phyloP scores from a whole-genome alignment of 2,329 filamentous ascomycete species.

The Calycina marina region DNA sequence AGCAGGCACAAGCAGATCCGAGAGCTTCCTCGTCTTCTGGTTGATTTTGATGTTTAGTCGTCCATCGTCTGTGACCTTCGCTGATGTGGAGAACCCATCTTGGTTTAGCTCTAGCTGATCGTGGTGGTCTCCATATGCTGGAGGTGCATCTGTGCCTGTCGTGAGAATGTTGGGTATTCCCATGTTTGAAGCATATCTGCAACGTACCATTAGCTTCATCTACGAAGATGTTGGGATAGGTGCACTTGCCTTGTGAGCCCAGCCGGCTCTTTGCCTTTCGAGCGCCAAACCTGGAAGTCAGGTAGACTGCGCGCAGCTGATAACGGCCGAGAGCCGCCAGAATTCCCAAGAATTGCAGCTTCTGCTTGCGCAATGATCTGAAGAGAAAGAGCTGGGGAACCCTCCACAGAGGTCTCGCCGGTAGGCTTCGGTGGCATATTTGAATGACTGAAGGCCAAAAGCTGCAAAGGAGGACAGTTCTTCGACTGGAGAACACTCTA shows the following conservation, averaged over 20 bases:
- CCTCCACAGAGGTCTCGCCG: neutral
- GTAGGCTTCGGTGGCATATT: neutral
- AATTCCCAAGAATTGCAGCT: slow-evolving; percentile 19
- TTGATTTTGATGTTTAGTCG: slow-evolving; percentile 70
- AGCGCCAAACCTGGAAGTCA: neutral
- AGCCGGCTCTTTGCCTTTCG: neutral
- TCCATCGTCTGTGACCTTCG: slow-evolving; percentile 53
- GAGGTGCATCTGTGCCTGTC: slow-evolving; percentile 25
- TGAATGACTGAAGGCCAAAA: too few species aligned
- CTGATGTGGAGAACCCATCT: slow-evolving; percentile 47
- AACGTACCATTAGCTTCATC: neutral
- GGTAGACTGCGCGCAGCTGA: neutral
- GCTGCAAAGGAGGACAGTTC: too few species aligned
- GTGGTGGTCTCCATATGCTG: slow-evolving; percentile 42
- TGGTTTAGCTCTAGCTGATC: slow-evolving; percentile 45
- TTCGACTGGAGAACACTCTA: too few species aligned
- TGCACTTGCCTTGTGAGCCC: neutral
- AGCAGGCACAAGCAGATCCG: slow-evolving; percentile 52
- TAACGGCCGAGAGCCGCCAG: slow-evolving; percentile 3
- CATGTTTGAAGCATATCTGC: slow-evolving; percentile 9
- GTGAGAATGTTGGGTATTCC: slow-evolving; percentile 11
- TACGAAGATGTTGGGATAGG: neutral
- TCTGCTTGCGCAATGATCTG: slow-evolving; percentile 21
- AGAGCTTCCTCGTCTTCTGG: slow-evolving; percentile 50
- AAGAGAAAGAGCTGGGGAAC: slow-evolving; percentile 8